Evolutionary conservation across 306 rosid species (phyloP).

Genomic region (Herpetospermum pedunculosum): DNA sequence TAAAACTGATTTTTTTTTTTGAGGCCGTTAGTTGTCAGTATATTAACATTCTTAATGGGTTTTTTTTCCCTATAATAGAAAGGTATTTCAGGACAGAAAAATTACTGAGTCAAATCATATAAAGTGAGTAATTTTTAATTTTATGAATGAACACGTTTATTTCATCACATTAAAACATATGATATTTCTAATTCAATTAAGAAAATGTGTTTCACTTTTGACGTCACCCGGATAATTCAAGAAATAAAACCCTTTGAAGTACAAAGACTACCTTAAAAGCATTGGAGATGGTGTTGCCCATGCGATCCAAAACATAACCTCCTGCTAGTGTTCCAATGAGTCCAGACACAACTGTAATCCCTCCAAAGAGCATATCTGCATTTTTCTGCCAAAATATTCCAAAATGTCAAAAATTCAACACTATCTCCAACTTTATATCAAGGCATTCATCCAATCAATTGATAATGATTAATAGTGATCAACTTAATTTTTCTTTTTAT

Average conservation of each 20-base stretch:
- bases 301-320: conserved; percentile 52
- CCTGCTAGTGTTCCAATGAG: conserved; percentile 66
- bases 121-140: no score
- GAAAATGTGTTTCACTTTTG: not conserved
- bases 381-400: conserved; percentile 27
- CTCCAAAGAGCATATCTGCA: conserved; percentile 85
- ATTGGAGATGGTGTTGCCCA: conserved; percentile 52
- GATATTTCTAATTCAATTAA: no score
- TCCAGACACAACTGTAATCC: conserved; percentile 65
- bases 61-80: no score
- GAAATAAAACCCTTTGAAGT: not conserved
- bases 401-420: conserved; percentile 10
- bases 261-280: conserved; percentile 65
- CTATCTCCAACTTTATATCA: not conserved
- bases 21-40: no score
- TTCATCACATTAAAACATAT: not conserved
- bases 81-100: not conserved
- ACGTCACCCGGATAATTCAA: not conserved
- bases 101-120: not conserved
- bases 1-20: no score
- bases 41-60: no score
- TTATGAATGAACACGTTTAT: not conserved
- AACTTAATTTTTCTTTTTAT: not conserved
- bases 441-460: not conserved
- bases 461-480: not conserved